Evolutionary conservation across 768 basidiomycete genomes (phyloP), one percentile per base, ranked within the genome.

Genomic region (Rhodotorula diobovata): DNA sequence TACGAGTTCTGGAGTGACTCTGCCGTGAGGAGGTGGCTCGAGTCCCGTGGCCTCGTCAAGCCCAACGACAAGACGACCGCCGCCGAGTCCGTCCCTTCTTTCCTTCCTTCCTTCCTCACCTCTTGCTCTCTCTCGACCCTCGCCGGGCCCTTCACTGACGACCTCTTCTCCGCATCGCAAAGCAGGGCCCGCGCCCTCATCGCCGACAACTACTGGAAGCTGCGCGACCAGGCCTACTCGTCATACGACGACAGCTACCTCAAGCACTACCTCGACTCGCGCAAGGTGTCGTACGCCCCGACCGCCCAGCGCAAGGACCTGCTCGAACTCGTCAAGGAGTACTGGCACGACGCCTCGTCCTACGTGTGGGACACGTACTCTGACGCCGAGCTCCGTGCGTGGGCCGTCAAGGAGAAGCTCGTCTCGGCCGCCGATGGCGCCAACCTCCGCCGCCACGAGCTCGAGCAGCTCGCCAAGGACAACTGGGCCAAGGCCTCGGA

Each of bases 231-330:
- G 77, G 66, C 72, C 62, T 80, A 73, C 81, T 76, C 72, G 67
- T 81, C 85, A 2, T 95, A 93, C 93, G 83, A 86, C 63, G 91
- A 95, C 66, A 87, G 86, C 15, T 84, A 91, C 68, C 80, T 93
- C 76, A 87, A 87, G 75, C 76, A 82, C 39, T 97, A 91, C 90
- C 87, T 96, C 61, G 85, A 93, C 71, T 79, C 87, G 43, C 87
- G 90, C 78, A 84, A 83, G 32, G 77, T 90, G 73, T 80, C 93
- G 81, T 91, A 91, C 62, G 48, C 62, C 60, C 43, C 48, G 46
- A 59, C 68, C 12, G 70, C 70, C 25, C 74, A 70, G 68, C 58
- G 66, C 43, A 54, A 65, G 11, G 69, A 76, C 23, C 41, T 71
- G 8, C 35, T 69, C 45, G 37, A 57, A 11, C 35, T 45, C 59